Base-by-base conservation (phyloP, 169 alveolate species). In the Eimeria sp. region DNA sequence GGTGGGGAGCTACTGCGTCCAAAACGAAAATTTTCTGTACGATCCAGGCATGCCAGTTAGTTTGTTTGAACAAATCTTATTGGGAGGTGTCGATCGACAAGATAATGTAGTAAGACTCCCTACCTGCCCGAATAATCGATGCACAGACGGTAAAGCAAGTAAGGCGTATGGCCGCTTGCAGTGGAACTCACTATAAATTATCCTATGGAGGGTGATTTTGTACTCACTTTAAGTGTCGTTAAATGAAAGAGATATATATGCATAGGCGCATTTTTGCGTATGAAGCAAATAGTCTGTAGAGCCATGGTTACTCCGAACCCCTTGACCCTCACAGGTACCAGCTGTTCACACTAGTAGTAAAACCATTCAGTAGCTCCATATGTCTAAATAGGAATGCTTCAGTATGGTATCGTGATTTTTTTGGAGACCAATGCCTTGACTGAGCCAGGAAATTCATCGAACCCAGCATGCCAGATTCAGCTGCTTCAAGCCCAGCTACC, bases 401-500 rank as follows among this genome's bases (percentile, higher is more conserved):
- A n/a, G 40, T 68, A 33, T 9, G 78, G 3, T 68, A 68, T 9
- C 10, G 8, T 68, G 49, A 10, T 30, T 13, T 30, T 2, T 1
- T 9, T 40, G 8, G 20, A 40, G 33, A 4, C n/a, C 40, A 30
- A 20, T 20, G 20, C 58, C 56, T 16, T 74, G 40, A 4, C 14
- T n/a, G 6, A 40, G 58, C 4, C 83, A 14, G 43, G 30, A 18
- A 40, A 37, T 40, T 74, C 33, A 40, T 74, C 56, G 58, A 40
- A 74, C 56, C 56, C 54, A 40, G 6, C n/a, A 9, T 20, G 58
- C 37, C 56, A 74, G 30, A 30, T 40, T 37, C 83, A 27, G 83
- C 83, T 74, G 83, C 83, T 78, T 78, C 88, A 1, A 68, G 88
- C 62, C 88, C 66, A 49, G 88, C 88, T n/a, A 46, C 88, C 46